Conservation (phyloP, 139 green algal genomes). For the Chlamydomonas sphaeroides region DNA sequence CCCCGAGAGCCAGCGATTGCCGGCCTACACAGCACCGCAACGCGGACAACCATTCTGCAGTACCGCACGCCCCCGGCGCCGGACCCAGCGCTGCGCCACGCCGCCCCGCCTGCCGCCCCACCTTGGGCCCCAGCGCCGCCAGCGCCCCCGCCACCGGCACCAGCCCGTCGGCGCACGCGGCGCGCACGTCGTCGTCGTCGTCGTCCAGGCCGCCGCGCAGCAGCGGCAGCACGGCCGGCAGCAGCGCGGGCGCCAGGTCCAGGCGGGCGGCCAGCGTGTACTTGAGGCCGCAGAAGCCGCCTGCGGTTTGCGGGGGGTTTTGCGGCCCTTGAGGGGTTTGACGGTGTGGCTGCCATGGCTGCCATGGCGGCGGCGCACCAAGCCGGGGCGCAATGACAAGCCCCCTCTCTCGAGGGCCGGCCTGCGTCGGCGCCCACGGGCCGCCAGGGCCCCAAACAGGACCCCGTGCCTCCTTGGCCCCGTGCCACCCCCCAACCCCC, state of each 20-base stretch:
- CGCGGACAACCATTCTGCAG: too few species aligned
- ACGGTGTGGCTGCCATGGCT: too few species aligned
- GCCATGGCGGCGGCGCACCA: too few species aligned
- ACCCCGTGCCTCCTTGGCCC: not conserved
- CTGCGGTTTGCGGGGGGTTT: too few species aligned
- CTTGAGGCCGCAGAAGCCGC: constrained; percentile 89
- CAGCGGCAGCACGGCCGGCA: constrained; percentile 70
- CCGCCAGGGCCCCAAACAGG: not conserved
- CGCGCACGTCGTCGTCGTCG: constrained; percentile 91
- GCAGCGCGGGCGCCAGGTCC: constrained; percentile 56
- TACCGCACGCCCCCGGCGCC: too few species aligned
- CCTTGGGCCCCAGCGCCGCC: constrained; percentile 13
- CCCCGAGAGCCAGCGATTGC: too few species aligned
- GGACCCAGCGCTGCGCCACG: not conserved
- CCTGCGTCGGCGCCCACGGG: too few species aligned
- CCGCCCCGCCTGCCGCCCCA: not conserved
- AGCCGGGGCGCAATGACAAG: too few species aligned
- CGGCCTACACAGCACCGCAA: too few species aligned
- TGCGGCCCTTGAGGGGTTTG: too few species aligned
- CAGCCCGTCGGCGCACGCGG: constrained; percentile 90
- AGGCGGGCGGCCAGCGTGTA: constrained; percentile 84
- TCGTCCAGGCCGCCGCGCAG: constrained; percentile 76
- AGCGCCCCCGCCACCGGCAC: constrained; percentile 77
- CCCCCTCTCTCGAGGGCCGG: too few species aligned
- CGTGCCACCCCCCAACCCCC: not conserved